phyloP scores from a whole-genome alignment of 352 stramenopile species.

The Pythium sp. region DNA sequence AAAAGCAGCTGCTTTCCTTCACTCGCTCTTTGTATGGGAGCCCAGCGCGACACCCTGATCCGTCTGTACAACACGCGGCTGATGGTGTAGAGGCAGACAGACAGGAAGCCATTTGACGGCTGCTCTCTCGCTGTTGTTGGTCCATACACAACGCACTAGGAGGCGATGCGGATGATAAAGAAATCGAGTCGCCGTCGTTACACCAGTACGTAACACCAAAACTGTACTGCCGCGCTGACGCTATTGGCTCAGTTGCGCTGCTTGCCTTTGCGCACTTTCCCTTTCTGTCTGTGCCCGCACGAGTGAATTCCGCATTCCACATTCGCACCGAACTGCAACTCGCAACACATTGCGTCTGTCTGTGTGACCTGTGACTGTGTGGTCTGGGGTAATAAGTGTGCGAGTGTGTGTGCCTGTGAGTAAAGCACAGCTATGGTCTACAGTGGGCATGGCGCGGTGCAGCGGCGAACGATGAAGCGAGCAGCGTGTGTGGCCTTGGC shows the following conservation, averaged over 20 bases:
- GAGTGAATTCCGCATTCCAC: not conserved
- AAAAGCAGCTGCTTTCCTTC: constrained; percentile 1
- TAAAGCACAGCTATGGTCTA: not conserved
- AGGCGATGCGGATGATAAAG: not conserved
- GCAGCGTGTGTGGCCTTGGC: not conserved
- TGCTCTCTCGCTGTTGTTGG: too few species aligned
- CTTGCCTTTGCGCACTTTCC: not conserved
- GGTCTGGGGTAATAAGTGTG: not conserved
- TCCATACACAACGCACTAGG: not conserved
- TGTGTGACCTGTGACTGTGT: too few species aligned
- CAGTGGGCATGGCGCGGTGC: not conserved
- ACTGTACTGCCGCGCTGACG: not conserved
- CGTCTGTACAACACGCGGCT: not conserved
- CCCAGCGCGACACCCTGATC: not conserved
- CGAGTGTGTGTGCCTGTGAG: not conserved
- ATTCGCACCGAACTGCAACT: not conserved
- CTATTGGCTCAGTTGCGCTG: not conserved
- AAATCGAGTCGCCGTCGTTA: not conserved
- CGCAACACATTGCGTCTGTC: not conserved
- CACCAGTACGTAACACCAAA: not conserved
- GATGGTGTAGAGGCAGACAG: not conserved
- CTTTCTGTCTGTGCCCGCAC: not conserved
- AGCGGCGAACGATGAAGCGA: constrained; percentile 10
- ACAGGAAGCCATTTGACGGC: not conserved
- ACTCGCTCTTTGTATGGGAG: constrained; percentile 1